phyloP scores from a whole-genome alignment of 225 moss, liverwort and hornwort genomes.

The Sphagnum contortum region DNA sequence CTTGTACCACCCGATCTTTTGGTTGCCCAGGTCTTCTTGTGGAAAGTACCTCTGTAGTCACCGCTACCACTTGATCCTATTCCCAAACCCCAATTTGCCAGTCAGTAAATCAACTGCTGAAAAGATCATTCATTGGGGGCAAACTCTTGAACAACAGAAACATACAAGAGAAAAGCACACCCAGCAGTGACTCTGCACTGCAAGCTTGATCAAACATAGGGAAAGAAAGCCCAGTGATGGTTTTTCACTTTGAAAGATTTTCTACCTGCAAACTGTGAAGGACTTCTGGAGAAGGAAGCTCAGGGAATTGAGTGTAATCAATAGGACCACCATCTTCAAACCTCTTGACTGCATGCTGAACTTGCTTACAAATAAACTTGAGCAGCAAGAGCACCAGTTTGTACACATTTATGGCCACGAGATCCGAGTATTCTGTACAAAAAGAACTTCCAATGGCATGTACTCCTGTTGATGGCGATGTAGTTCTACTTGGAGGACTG shows the following conservation, averaged over 20 bases:
- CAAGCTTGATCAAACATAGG: no score
- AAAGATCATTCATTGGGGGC: background rate
- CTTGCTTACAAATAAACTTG: constrained; percentile 71
- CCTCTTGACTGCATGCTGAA: constrained; percentile 64
- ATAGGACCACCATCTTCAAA: constrained; percentile 58
- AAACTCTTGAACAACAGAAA: no score
- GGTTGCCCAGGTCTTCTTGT: constrained; percentile 36
- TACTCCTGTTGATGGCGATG: constrained; percentile 25
- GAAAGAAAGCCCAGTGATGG: no score
- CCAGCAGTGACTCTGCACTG: background rate
- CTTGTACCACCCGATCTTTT: constrained; percentile 38
- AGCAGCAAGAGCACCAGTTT: constrained; percentile 77
- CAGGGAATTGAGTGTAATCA: constrained; percentile 67
- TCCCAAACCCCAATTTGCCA: constrained; percentile 5
- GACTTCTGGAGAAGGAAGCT: constrained; percentile 91
- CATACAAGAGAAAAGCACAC: no score
- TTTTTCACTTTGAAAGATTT: no score
- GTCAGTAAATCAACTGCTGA: background rate
- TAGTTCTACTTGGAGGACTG: constrained; percentile 35
- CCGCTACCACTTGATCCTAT: constrained; percentile 79
- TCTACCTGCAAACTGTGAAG: constrained; percentile 76
- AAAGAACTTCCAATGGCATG: constrained; percentile 26
- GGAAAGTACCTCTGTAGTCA: constrained; percentile 55
- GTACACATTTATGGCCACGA: constrained; percentile 84
- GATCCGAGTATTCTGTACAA: constrained; percentile 85